Evolutionary conservation across 2,329 filamentous ascomycete species (phyloP).

Genomic region (Cadophora sp.): DNA sequence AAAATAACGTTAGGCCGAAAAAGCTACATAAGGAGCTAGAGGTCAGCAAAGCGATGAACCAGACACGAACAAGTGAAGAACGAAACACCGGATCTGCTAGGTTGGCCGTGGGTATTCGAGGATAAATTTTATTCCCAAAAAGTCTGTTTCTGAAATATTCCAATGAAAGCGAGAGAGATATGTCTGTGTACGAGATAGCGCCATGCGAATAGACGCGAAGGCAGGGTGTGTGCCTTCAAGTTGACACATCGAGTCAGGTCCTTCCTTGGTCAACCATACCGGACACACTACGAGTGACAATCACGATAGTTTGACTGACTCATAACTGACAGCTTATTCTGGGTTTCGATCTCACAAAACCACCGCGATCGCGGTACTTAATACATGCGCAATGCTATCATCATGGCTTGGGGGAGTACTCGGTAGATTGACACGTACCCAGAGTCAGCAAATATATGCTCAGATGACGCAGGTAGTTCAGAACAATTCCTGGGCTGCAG

Average conservation of each 20-base stretch:
- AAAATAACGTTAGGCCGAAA: not conserved
- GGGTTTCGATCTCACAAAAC: not conserved
- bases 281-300: not conserved
- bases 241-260: conserved; percentile 11
- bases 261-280: not conserved
- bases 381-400: too few species aligned
- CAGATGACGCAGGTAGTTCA: not conserved
- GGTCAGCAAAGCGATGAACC: not conserved
- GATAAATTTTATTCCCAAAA: not conserved
- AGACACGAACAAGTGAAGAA: not conserved
- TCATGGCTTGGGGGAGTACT: too few species aligned
- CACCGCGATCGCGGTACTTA: too few species aligned
- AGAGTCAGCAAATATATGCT: not conserved
- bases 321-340: not conserved
- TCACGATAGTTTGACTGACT: not conserved
- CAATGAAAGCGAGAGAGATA: not conserved
- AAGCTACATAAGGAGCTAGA: not conserved
- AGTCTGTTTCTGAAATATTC: not conserved
- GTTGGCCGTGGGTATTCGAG: not conserved
- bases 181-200: conserved; percentile 3
- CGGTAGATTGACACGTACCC: too few species aligned
- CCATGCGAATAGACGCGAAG: not conserved
- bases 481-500: too few species aligned
- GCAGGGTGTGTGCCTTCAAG: not conserved
- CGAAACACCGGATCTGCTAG: not conserved